These are phyloP conservation scores for Ganoderma leucocontextum DNA, from an alignment of 1,284 basidiomycete genomes.

Conservation along the genomic window DNA sequence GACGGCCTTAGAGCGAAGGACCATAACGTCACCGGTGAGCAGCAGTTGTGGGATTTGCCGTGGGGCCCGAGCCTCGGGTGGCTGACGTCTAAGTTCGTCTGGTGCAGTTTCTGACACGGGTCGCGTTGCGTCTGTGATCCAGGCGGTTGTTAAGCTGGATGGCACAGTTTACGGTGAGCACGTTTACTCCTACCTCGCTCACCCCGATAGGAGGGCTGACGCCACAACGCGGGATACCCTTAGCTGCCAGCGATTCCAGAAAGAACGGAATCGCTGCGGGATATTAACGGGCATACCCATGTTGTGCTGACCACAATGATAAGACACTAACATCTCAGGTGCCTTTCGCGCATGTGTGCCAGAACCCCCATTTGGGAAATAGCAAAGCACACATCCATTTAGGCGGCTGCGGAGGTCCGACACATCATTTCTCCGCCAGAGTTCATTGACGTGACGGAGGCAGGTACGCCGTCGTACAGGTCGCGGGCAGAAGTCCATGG, in stretches of 20 bases:
- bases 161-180: conserved; percentile 66
- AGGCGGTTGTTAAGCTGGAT: conserved; percentile 68
- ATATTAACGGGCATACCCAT: conserved; percentile 53
- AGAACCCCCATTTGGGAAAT: neutral
- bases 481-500: neutral
- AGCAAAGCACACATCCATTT: neutral
- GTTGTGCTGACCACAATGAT: conserved; percentile 15
- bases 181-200: conserved; percentile 4
- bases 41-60: neutral
- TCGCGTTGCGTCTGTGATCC: conserved; percentile 73
- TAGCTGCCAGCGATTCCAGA: conserved; percentile 85
- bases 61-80: too few species aligned
- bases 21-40: conserved; percentile 76
- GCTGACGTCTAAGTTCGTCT: neutral
- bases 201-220: conserved; percentile 9
- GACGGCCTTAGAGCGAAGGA: conserved; percentile 66
- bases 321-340: conserved; percentile 15
- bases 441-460: neutral
- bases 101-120: conserved; percentile 56
- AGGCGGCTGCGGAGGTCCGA: neutral
- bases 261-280: conserved; percentile 87
- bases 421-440: neutral
- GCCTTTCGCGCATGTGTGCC: conserved; percentile 13
- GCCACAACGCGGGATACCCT: conserved; percentile 3
- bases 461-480: neutral